Evolutionary conservation across 1,284 basidiomycete species (phyloP), one percentile per base, ranked within the genome.

Genomic region (Malassezia yamatoensis): DNA sequence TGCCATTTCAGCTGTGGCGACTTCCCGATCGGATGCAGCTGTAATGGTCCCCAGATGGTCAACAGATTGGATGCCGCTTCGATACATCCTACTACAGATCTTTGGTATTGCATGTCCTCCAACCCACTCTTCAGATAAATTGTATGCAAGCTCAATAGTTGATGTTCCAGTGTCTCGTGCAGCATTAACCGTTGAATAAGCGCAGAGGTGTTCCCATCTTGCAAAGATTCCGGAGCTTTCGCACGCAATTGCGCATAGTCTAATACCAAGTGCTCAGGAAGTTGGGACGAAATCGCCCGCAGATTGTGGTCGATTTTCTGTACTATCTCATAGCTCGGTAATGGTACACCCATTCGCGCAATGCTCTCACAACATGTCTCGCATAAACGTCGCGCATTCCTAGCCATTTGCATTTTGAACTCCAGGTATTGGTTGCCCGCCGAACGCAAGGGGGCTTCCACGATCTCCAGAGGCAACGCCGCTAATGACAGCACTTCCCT

Each of bases 101-200:
- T 57, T 32, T 51, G 61, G 37, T 60, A 60, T 24, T 62, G 55
- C 13, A 58, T 37, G 41, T 60, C 59, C 40, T 57, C 51, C 45
- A 65, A 62, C 20, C 59, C 65, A 3, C 51, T 45, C 12, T 49
- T 54, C 60, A 67, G 59, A 34, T 59, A 66, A 34, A 61, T 58
- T 8, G 60, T 61, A 47, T 67, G 64, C 20, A 67, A 52, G 42
- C 59, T 59, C 52, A 67, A 54, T n/a, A 67, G 41, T 10, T 62
- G 63, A 16, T 61, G 60, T 35, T 66, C 55, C 15, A 67, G 53
- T 18, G 53, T 45, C 33, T 62, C 62, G 36, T 67, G 59, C n/a
- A 67, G 58, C 34, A 64, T 45, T 15, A 60, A 58, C 4, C 66
- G 54, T 45, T 67, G 66, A 3, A 64, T 13, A 1, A 58, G 54